Base-by-base conservation (phyloP, 2,329 filamentous ascomycete species). In the Trichoderma oligosporum region DNA sequence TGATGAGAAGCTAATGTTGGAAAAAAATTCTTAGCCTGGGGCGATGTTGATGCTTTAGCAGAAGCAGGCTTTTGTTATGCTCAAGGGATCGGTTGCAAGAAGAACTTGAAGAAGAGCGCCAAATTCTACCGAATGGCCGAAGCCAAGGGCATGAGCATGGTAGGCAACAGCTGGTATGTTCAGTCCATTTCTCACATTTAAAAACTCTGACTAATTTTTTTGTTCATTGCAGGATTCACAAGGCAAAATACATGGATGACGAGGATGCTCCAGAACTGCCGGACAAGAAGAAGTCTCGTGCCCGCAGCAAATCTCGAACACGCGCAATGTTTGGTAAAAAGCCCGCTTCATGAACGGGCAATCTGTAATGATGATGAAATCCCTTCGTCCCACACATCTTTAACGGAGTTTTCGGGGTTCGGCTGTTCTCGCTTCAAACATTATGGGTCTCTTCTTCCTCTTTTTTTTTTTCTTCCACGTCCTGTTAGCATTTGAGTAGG, bases 31-130 rank as follows among this genome's bases (percentile, higher is more conserved):
- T n/a, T 64, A 87, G 84, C 83, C 62, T 99, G 94, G 94, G 94
- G 94, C 31, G 94, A 99, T 74, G 86, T 88, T 5, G 94, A 99
- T 74, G 94, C 94, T 20, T 80, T 99, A 59, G 88, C 91, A 7
- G 94, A 99, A 74, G 90, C 94, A 7, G 94, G 92, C 14, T 97
- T 94, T 73, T 99, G 93, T 75, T 99, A 97, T 68, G 90, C 91
- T 1, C 86, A 97, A 70, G 94, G 92, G 7, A 79, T 96, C 53
- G 94, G 94, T 4, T 95, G 89, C 71, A 96, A 94, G 78, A 99
- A 97, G 74, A 89, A 97, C 69, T 77, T 97, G 69, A 97, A 91
- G 77, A 97, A 92, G 75, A 93, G 90, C 48, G 93, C 94, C 59
- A 88, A 84, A 60, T 91, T 94, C 67, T 97, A 97, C 71, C 86